These are phyloP conservation scores for Coccomyxa subellipsoidea DNA, from an alignment of 163 green algal species.

Conservation along the genomic window DNA sequence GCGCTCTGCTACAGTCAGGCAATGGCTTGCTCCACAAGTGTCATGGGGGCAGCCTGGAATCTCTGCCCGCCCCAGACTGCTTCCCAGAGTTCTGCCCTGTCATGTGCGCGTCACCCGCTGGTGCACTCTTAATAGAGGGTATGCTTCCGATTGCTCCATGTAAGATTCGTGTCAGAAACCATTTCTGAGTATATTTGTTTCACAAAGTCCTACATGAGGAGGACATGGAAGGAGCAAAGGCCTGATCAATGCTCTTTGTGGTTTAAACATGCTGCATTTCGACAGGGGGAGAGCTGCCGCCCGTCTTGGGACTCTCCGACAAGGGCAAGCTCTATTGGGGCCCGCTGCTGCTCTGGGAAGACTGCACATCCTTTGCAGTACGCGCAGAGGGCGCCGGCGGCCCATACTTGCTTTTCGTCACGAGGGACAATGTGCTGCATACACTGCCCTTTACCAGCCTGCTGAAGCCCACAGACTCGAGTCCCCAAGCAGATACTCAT, in stretches of 20 bases:
- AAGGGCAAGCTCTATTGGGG: conserved; percentile 23
- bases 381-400: conserved; percentile 59
- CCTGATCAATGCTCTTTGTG: not conserved
- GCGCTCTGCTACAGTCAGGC: conserved; percentile 12
- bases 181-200: not conserved
- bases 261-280: too few relatives aligned
- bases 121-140: not conserved
- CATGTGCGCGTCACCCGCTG: not conserved
- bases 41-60: not conserved
- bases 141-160: not conserved
- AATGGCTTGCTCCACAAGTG: not conserved
- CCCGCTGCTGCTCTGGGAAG: not conserved
- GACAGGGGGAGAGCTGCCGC: not conserved
- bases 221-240: not conserved
- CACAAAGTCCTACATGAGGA: not conserved
- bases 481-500: not conserved
- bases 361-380: conserved; percentile 35
- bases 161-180: not conserved
- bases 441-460: conserved; percentile 40
- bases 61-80: not conserved
- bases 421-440: conserved; percentile 50
- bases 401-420: conserved; percentile 76
- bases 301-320: conserved; percentile 17
- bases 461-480: not conserved
- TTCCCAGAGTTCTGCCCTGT: not conserved